Conservation (phyloP, 2,329 filamentous ascomycete genomes). For the Lasiodiplodia gonubiensis region DNA sequence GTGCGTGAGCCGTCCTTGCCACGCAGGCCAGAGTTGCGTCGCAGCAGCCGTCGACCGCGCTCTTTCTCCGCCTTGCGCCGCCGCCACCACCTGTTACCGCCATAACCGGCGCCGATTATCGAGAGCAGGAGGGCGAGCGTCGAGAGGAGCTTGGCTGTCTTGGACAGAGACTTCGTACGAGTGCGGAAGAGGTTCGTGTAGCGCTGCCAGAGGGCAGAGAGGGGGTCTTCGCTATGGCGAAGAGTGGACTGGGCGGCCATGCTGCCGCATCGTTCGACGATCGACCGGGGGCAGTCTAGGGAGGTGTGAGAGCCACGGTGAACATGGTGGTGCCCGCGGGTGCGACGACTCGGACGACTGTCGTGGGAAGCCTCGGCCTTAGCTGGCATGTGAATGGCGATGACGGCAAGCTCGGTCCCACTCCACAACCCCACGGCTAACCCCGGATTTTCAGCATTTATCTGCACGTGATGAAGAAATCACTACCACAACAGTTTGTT, state of each 20-base stretch:
- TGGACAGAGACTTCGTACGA: constrained; percentile 68
- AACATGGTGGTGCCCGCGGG: constrained; percentile 11
- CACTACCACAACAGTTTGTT: background rate
- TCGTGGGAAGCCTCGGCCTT: constrained; percentile 20
- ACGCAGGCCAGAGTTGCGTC: constrained; percentile 89
- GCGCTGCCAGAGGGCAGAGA: constrained; percentile 53
- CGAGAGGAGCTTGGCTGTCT: constrained; percentile 73
- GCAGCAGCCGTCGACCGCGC: constrained; percentile 78
- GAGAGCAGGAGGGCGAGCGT: constrained; percentile 77
- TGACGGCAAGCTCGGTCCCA: constrained; percentile 17
- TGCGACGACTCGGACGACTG: background rate
- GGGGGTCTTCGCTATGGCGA: constrained; percentile 51
- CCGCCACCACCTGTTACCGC: constrained; percentile 78
- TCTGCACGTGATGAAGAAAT: background rate
- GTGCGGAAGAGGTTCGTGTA: constrained; percentile 57
- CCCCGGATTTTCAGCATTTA: constrained; percentile 26
- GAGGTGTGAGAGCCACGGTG: background rate
- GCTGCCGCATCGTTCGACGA: constrained; percentile 31
- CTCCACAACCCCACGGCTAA: background rate
- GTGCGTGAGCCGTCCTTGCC: constrained; percentile 95
- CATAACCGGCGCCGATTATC: constrained; percentile 80
- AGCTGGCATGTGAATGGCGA: constrained; percentile 18
- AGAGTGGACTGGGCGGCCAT: constrained; percentile 93
- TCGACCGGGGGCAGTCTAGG: constrained; percentile 3
- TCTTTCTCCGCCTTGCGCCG: constrained; percentile 77